Evolutionary conservation across 306 rosid species (phyloP).

Genomic region (Corylus heterophylla): DNA sequence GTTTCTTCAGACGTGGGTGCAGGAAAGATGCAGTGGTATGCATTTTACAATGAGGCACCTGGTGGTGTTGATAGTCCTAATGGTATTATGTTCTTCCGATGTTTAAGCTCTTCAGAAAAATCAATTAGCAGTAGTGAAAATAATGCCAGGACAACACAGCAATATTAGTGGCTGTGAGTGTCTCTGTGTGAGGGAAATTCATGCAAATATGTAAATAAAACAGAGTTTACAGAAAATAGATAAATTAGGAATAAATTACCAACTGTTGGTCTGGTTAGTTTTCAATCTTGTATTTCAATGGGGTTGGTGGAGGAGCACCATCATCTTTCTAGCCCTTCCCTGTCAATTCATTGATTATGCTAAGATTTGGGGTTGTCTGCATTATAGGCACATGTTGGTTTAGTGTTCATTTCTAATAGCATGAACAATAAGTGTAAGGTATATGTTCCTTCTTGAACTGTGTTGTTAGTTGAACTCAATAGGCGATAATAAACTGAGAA

Average conservation of each 20-base stretch:
- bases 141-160: background rate
- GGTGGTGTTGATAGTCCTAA: constrained; percentile 70
- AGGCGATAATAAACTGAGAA: background rate
- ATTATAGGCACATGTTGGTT: background rate
- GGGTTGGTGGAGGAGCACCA: background rate
- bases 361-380: background rate
- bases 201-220: background rate
- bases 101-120: constrained; percentile 21
- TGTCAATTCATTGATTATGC: background rate
- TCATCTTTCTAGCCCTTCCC: background rate
- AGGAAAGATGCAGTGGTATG: constrained; percentile 99
- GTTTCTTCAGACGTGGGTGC: constrained; percentile 96
- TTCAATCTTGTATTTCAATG: background rate
- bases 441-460: background rate
- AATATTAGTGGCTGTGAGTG: background rate
- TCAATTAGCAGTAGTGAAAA: background rate
- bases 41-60: constrained; percentile 76
- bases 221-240: background rate
- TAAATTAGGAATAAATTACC: background rate
- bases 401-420: background rate
- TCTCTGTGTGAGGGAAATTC: background rate
- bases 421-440: background rate
- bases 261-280: background rate
- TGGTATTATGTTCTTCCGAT: constrained; percentile 46
- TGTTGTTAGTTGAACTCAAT: background rate